Conservation (phyloP, 1,284 basidiomycete species). For the Termitomyces sp. region DNA sequence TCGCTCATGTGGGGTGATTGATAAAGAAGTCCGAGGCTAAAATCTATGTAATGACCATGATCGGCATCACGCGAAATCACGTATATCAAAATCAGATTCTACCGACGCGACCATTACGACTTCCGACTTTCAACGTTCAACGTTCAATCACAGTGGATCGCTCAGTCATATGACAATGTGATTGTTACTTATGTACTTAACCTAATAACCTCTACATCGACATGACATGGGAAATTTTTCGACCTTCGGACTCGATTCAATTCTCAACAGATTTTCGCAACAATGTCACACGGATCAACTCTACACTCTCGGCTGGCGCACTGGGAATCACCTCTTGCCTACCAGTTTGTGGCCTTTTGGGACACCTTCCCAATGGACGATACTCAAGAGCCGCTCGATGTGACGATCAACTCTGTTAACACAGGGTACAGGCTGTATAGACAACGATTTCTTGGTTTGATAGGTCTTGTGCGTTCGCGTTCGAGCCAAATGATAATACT, state of each 20-base stretch:
- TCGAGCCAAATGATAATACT: neutral
- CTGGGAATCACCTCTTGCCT: too few relatives aligned
- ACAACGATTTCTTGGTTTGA: constrained; percentile 57
- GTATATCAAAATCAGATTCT: too few relatives aligned
- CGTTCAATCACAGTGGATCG: neutral
- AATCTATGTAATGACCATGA: neutral
- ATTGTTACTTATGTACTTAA: neutral
- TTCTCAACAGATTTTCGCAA: too few relatives aligned
- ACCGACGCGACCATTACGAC: neutral
- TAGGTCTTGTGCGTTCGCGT: constrained; percentile 47
- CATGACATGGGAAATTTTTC: neutral
- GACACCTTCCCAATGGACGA: neutral
- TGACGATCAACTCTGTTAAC: neutral
- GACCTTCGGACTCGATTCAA: neutral
- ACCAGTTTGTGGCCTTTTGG: neutral
- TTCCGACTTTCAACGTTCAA: neutral
- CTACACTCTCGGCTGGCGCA: neutral
- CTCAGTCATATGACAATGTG: neutral
- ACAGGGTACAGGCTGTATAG: constrained; percentile 59
- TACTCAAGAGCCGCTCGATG: neutral
- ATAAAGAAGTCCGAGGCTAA: neutral
- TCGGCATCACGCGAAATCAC: neutral
- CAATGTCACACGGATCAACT: neutral
- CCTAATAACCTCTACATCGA: neutral
- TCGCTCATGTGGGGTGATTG: constrained; percentile 57